Evolutionary conservation across 768 basidiomycete genomes (phyloP), one percentile per base, ranked within the genome.

Genomic region (Trametes maxima): DNA sequence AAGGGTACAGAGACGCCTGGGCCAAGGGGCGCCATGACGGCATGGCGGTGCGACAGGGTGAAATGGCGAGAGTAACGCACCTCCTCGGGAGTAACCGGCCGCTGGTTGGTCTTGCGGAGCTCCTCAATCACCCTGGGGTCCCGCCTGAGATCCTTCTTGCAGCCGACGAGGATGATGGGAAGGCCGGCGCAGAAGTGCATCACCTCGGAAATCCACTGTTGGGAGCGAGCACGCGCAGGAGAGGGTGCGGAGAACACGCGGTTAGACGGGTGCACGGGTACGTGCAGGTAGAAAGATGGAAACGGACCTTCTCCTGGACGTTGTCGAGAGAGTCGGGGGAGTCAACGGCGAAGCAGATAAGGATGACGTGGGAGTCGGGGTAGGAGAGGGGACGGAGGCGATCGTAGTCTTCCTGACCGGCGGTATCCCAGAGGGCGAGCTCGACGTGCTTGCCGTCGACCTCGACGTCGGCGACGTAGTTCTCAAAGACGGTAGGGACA

Each of bases 321-420:
- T 99, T 99, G 79, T 97, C 97, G 66, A 99, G 82, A 50, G 95
- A 98, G 76, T 98, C 95, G 36, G 95, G 95, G 54, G 92, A 94
- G 82, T 99, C 97, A 68, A 98, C 88, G 44, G 97, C 95, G 76
- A 97, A 99, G 76, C 96, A 98, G 78, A 99, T 97, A 68, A 98
- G 86, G 80, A 99, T 98, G 76, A 99, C 95, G 75, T 99, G 95
- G n/a, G 94, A 95, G 79, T 98, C 96, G 58, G 96, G 96, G 79
- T 99, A 99, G 70, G 90, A 93, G 73, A 99, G 86, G 62, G 97
- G 97, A 58, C 97, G 86, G 68, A 99, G 92, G 70, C 96, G 92
- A 77, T 98, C 97, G 76, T 98, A 98, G 76, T 98, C 97, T 78
- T 98, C 96, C 76, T 98, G 96, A 55, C 97, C 97, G 36, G 97